A percentile compares a stretch with the other conserved stretches of the same genome.
Evolutionary conservation across 2,329 filamentous ascomycete genomes (phyloP).

Genomic region (Aureobasidium namibiae): DNA sequence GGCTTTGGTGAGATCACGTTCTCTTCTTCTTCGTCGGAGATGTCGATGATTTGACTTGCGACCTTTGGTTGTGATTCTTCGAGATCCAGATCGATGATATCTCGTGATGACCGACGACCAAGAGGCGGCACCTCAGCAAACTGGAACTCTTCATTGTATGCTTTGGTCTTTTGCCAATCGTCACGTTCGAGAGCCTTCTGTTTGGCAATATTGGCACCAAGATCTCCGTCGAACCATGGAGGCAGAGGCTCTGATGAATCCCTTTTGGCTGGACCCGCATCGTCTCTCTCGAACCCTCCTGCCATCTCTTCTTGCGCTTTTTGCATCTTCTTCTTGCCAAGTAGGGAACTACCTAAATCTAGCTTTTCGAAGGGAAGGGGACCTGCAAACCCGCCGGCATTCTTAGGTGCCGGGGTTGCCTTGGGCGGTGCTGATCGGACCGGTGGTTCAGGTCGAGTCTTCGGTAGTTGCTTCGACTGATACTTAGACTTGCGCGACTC

Average conservation of each 20-base stretch:
- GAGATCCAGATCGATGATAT: conserved; percentile 41
- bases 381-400: conserved; percentile 53
- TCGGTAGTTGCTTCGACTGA: conserved; percentile 18
- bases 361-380: conserved; percentile 82
- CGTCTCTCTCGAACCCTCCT: conserved; percentile 58
- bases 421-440: neutral
- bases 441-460: neutral
- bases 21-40: conserved; percentile 23
- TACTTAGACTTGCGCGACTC: conserved; percentile 50
- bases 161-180: conserved; percentile 50
- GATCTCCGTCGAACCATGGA: conserved; percentile 60
- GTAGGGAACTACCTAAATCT: conserved; percentile 57
- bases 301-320: conserved; percentile 46
- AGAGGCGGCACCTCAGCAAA: conserved; percentile 45
- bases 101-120: conserved; percentile 45
- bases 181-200: conserved; percentile 32
- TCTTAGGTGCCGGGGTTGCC: conserved; percentile 17
- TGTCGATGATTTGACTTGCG: conserved; percentile 34
- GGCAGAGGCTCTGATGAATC: conserved; percentile 55
- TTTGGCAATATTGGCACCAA: conserved; percentile 51
- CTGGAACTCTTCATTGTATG: conserved; percentile 49
- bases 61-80: conserved; percentile 29
- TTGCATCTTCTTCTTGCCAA: conserved; percentile 45
- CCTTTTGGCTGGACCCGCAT: conserved; percentile 27
- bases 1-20: neutral